A percentile compares a stretch with the other conserved stretches of the same genome.
Conservation (phyloP, 352 stramenopile genomes). For the Globisporangium barbulae region DNA sequence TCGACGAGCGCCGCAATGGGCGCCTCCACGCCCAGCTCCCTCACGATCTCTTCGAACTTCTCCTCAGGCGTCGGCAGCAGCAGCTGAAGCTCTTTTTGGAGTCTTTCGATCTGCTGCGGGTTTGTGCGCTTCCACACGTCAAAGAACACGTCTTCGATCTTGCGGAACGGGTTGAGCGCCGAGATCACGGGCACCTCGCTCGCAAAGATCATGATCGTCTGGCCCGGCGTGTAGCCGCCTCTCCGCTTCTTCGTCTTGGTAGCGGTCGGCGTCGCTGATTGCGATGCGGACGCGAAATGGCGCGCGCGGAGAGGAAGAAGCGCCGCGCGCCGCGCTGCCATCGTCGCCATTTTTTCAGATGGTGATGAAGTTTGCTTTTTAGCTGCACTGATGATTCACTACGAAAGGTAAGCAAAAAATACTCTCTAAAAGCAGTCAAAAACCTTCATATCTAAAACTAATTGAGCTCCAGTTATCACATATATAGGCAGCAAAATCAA, state of each 20-base stretch:
- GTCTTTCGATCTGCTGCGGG: slow-evolving; percentile 44
- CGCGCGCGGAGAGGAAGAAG: not conserved
- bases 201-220: slow-evolving; percentile 76
- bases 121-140: slow-evolving; percentile 78
- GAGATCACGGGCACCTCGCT: slow-evolving; percentile 84
- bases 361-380: not conserved
- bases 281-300: not conserved
- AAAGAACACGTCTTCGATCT: slow-evolving; percentile 83
- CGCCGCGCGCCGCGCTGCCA: slow-evolving; percentile 1
- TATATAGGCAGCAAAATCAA: not conserved
- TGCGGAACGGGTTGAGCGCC: slow-evolving; percentile 77
- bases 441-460: not conserved
- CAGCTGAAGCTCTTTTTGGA: slow-evolving; percentile 49
- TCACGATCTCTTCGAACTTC: slow-evolving; percentile 54
- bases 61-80: slow-evolving; percentile 43
- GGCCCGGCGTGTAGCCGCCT: not conserved
- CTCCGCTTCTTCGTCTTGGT: slow-evolving; percentile 8
- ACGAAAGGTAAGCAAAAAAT: not conserved
- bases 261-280: not conserved
- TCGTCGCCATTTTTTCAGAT: not conserved
- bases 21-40: slow-evolving; percentile 45
- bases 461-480: not conserved
- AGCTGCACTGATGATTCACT: not conserved
- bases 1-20: slow-evolving; percentile 56
- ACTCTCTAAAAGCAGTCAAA: not conserved